phyloP scores from a whole-genome alignment of 73 alveolate species.

The Paraurostyla sp. region DNA sequence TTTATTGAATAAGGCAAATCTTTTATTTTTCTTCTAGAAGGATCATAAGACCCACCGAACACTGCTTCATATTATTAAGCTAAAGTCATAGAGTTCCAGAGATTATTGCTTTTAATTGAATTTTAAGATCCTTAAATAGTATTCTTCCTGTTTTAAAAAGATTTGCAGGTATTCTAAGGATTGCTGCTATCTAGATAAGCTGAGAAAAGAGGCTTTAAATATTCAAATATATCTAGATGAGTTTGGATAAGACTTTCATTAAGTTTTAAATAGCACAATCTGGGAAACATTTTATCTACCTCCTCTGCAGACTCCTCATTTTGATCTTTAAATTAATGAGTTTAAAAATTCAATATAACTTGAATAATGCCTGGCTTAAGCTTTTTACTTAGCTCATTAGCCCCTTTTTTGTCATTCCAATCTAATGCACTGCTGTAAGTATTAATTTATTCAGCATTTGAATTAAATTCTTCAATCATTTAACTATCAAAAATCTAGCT shows the following conservation, averaged over 20 bases:
- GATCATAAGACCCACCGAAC: constrained; percentile 36
- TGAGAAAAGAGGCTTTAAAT: constrained; percentile 8
- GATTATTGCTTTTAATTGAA: neutral
- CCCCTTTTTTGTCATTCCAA: constrained; percentile 37
- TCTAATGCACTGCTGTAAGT: too few species aligned
- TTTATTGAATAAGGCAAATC: constrained; percentile 39
- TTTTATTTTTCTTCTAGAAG: constrained; percentile 19
- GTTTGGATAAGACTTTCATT: constrained; percentile 18
- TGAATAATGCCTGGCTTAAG: neutral
- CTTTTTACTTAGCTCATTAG: constrained; percentile 36
- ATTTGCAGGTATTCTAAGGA: neutral
- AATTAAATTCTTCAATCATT: too few species aligned
- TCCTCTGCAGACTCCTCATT: neutral
- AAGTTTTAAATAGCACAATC: neutral
- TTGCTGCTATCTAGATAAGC: neutral
- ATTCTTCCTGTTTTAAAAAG: neutral
- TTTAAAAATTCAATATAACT: neutral
- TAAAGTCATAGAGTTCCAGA: constrained; percentile 15
- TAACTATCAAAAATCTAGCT: neutral
- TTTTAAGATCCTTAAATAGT: neutral
- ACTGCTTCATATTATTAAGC: constrained; percentile 33
- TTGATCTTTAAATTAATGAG: neutral
- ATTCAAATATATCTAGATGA: constrained; percentile 38
- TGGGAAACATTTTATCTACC: constrained; percentile 19
- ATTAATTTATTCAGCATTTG: too few species aligned